Conservation (phyloP, 2,329 filamentous ascomycete species). For the Biscogniauxia mediterranea region DNA sequence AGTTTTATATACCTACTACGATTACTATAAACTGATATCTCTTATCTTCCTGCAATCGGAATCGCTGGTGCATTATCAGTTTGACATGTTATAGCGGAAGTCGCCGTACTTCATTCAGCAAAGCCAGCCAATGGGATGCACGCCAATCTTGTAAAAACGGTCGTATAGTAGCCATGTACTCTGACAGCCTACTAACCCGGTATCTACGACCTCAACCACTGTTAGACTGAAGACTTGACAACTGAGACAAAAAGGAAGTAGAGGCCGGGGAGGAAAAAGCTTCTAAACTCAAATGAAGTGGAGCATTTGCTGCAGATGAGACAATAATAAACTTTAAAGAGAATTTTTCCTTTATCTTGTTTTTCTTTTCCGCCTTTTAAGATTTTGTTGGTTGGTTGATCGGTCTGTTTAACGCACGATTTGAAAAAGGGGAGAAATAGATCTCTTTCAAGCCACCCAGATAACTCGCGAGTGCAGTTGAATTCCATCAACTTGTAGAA, state of each 20-base stretch:
- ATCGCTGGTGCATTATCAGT: neutral
- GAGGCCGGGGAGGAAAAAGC: no score
- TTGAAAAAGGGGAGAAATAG: neutral
- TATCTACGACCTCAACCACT: no score
- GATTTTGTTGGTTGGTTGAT: neutral
- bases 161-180: neutral
- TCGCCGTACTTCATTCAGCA: neutral
- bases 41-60: neutral
- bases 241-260: neutral
- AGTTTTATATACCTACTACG: no score
- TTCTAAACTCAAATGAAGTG: neutral
- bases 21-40: neutral
- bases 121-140: neutral
- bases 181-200: no score
- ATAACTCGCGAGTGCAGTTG: neutral
- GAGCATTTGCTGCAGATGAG: neutral
- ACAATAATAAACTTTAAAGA: neutral
- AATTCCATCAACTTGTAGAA: no score
- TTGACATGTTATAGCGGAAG: neutral
- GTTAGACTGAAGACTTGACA: neutral
- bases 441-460: neutral
- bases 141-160: neutral
- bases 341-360: neutral
- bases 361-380: neutral
- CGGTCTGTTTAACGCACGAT: neutral